Evolutionary conservation across 208 protist species (phyloP), one percentile per base, ranked within the genome.

Genomic region (Leishmania guyanensis): DNA sequence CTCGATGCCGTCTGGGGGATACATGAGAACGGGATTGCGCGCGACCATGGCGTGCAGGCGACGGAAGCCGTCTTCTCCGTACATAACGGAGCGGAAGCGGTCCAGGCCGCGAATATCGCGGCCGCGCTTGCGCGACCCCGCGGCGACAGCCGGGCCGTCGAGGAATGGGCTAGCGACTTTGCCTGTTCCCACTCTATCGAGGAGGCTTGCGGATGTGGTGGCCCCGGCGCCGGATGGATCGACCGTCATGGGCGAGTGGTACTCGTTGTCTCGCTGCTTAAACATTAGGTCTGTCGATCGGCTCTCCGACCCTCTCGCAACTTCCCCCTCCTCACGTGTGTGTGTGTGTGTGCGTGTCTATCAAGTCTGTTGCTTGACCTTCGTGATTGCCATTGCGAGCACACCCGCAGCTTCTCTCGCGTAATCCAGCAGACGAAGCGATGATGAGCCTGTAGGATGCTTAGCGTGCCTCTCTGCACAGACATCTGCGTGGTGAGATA

Each of bases 11-110:
- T 83, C 87, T 1, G 94, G 94, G 8, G 90, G 94, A 75, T 97
- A 97, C 94, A 97, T 95, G 72, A 97, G 85, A 0, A 86, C 74
- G 2, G 94, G 90, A 75, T 92, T 91, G 60, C 92, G 90, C 12
- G 80, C 64, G 36, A 93, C 87, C 92, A 96, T 95, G 65, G 88
- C 94, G 77, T 96, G 94, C 39, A 96, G 85, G 12, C 90, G 90
- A 5, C 86, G 83, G 58, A 97, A 88, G 43, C 94, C 94, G 46
- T 90, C 86, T 53, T 95, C 90, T 36, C 94, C 90, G 83, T 91
- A 96, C 17, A 96, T 78, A 26, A 95, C 89, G 75, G 88, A 77
- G 56, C 86, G 88, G 77, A 97, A 97, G 46, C 84, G 80, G 29
- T 90, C 87, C 70, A 97, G 80, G 50, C 90, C 84, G 60, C 90